phyloP scores from a whole-genome alignment of 2,329 filamentous ascomycete genomes.

The Pseudohalonectria lignicola region DNA sequence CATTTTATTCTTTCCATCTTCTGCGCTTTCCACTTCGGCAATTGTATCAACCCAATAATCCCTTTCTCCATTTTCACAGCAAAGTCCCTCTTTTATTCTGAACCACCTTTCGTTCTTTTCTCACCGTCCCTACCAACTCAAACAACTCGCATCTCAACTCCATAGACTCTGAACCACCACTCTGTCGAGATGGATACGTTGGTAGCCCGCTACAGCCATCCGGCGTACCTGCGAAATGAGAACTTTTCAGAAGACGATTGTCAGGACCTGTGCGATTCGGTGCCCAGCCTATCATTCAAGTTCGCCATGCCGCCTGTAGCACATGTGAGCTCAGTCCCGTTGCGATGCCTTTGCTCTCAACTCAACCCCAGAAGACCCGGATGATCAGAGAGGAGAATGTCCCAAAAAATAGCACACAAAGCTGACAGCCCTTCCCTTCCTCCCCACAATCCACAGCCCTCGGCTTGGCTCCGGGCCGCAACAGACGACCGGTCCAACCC shows the following conservation, averaged over 20 bases:
- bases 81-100: neutral
- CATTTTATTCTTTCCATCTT: too few relatives aligned
- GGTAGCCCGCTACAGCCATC: constrained; percentile 81
- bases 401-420: neutral
- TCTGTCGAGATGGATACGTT: constrained; percentile 67
- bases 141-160: neutral
- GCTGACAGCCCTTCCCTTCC: constrained; percentile 5
- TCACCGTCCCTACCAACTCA: constrained; percentile 3
- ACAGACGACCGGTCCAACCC: constrained; percentile 97
- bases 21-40: constrained; percentile 1
- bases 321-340: constrained; percentile 68
- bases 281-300: constrained; percentile 74
- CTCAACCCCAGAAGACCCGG: neutral
- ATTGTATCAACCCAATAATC: neutral
- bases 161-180: neutral
- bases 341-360: too few relatives aligned
- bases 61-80: neutral
- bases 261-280: constrained; percentile 58
- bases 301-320: constrained; percentile 92
- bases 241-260: constrained; percentile 62
- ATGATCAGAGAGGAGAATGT: too few relatives aligned
- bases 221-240: constrained; percentile 62
- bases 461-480: constrained; percentile 89
- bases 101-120: neutral
- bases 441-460: constrained; percentile 44